Percentiles rank a stretch among this genome's conserved stretches.
Conservation (phyloP, 2,329 filamentous ascomycete species). For the Epicoccum sorghinum region DNA sequence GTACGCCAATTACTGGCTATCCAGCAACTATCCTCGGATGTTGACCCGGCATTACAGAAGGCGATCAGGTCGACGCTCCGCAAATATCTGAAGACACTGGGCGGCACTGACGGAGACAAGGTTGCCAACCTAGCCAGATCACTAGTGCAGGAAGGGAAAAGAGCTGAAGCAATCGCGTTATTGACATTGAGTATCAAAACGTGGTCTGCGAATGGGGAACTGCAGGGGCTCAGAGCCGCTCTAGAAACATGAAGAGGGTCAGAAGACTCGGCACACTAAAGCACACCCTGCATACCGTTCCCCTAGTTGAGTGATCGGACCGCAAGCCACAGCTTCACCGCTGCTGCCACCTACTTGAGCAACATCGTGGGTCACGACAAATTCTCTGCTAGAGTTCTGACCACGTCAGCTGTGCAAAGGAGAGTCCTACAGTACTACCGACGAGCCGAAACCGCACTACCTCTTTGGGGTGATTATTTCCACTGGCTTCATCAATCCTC, state of each 20-base stretch:
- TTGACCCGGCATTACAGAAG: slow-evolving; percentile 61
- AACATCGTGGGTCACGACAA: slow-evolving; percentile 21
- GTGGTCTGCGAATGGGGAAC: slow-evolving; percentile 36
- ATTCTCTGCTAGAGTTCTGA: slow-evolving; percentile 15
- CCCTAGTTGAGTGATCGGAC: slow-evolving; percentile 21
- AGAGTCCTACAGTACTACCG: not conserved
- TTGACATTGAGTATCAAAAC: slow-evolving; percentile 35
- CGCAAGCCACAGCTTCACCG: slow-evolving; percentile 27
- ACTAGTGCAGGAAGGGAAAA: slow-evolving; percentile 35
- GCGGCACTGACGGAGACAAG: slow-evolving; percentile 35
- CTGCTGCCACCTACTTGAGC: slow-evolving; percentile 22
- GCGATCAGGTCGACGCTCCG: slow-evolving; percentile 55
- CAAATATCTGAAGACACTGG: slow-evolving; percentile 41
- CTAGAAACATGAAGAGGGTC: slow-evolving; percentile 22
- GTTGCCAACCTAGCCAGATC: slow-evolving; percentile 29
- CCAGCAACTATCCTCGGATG: slow-evolving; percentile 48
- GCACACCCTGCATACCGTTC: slow-evolving; percentile 25
- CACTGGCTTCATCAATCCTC: slow-evolving; percentile 34
- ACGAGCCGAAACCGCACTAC: slow-evolving; percentile 7
- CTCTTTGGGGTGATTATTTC: slow-evolving; percentile 9
- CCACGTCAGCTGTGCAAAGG: slow-evolving; percentile 27
- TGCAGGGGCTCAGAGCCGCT: slow-evolving; percentile 32
- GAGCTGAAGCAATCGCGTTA: slow-evolving; percentile 36
- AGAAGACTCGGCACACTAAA: slow-evolving; percentile 23
- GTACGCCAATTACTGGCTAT: slow-evolving; percentile 58